Evolutionary conservation across 176 grass and related monocot genomes (phyloP), one percentile per base, ranked within the genome.

Genomic region (Tuctoria greenei): DNA sequence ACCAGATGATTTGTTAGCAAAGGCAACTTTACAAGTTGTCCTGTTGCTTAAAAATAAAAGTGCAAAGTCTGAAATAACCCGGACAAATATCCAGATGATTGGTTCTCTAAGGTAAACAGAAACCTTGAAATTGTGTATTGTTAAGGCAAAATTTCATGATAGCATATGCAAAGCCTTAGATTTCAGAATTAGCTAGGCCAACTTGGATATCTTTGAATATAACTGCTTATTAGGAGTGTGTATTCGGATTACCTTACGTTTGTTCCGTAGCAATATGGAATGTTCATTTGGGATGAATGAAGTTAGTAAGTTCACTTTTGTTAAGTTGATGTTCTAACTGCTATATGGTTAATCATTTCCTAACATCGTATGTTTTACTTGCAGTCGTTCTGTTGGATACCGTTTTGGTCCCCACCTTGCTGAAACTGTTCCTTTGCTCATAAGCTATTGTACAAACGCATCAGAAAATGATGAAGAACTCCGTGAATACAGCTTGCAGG

Each of bases 71-170:
- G 95, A 99, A 62, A 92, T 99, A 69, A 84, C 84, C 18, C 84
- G 95, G 71, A 95, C 95, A 76, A 99, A 95, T 79, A 99, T 99
- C 73, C 95, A 92, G 77, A 95, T 99, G 95, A 99, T 99, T 79
- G 95, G 95, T 51, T 88, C 95, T 85, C 77, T 99, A 80, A 99
- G 95, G 95, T 99, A 90, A 60, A 62, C 79, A n/a, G 42, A 16
- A 71, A 25, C 54, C 40, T 82, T 72, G 50, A 65, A 78, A 73
- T 8, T 61, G 24, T 72, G 41, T 7, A 64, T 58, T 58, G 8
- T 1, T 43, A 55, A 71, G 46, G 3, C 1, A 58, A 58, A 9
- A n/a, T 21, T 67, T 13, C 8, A 26, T 59, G 7, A n/a, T 38
- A 50, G n/a, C 9, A 58, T 74, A 35, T 59, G 35, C 56, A 28